These are phyloP conservation scores for Boletus smithii DNA, from an alignment of 1,284 basidiomycete species.

Conservation along the genomic window DNA sequence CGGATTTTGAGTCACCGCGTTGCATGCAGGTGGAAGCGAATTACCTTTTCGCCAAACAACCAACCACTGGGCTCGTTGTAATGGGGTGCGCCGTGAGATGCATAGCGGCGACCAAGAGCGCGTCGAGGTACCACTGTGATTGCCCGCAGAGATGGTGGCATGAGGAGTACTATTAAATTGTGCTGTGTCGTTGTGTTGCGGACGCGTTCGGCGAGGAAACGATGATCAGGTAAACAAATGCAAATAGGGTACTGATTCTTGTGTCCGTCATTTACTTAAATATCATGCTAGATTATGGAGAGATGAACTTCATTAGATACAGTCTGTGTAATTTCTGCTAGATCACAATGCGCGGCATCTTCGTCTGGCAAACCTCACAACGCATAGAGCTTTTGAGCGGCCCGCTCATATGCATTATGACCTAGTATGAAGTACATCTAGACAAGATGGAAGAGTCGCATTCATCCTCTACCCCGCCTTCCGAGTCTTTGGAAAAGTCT, in stretches of 20 bases:
- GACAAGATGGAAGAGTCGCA: constrained; percentile 62
- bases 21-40: constrained; percentile 3
- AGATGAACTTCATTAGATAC: too few relatives aligned
- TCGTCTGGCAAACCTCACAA: too few relatives aligned
- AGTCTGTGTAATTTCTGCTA: too few relatives aligned
- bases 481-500: constrained; percentile 37
- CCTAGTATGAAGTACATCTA: constrained; percentile 28
- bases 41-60: constrained; percentile 86
- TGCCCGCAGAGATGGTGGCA: constrained; percentile 37
- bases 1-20: constrained; percentile 3
- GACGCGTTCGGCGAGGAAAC: constrained; percentile 2
- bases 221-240: constrained; percentile 18
- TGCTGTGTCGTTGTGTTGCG: background rate
- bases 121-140: constrained; percentile 23
- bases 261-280: too few relatives aligned
- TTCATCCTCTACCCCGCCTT: constrained; percentile 31
- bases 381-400: too few relatives aligned
- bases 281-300: too few relatives aligned
- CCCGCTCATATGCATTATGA: too few relatives aligned
- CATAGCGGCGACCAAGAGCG: constrained; percentile 43
- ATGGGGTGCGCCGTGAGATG: constrained; percentile 75
- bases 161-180: constrained; percentile 19
- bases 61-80: constrained; percentile 88
- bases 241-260: constrained; percentile 22
- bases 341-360: too few relatives aligned